A percentile compares a stretch with the other conserved stretches of the same genome.
Evolutionary conservation across 768 basidiomycete genomes (phyloP).

Genomic region (Auricularia cornea): DNA sequence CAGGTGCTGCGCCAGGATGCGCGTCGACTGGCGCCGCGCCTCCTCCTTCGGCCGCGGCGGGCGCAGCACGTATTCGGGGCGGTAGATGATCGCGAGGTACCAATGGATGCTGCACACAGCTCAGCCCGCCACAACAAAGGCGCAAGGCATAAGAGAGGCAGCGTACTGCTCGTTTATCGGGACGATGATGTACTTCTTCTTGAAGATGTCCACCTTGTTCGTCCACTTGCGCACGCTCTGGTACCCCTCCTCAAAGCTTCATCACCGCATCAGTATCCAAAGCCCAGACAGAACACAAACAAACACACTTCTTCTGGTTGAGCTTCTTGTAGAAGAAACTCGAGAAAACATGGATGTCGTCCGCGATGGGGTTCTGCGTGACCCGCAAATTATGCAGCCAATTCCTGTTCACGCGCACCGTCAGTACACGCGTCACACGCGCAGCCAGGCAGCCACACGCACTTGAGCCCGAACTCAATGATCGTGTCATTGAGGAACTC

Average conservation of each 20-base stretch:
- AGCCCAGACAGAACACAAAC: not conserved
- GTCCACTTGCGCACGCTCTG: slow-evolving; percentile 92
- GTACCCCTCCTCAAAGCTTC: slow-evolving; percentile 57
- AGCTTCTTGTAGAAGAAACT: slow-evolving; percentile 98
- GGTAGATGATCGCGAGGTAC: slow-evolving; percentile 92
- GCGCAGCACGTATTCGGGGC: slow-evolving; percentile 55
- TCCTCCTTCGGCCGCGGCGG: slow-evolving; percentile 32
- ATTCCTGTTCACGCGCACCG: slow-evolving; percentile 37
- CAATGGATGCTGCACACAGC: slow-evolving; percentile 75
- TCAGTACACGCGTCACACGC: not conserved
- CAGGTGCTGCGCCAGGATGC: not conserved
- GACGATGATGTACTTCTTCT: slow-evolving; percentile 86
- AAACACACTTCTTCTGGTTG: slow-evolving; percentile 52
- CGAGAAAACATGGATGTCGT: slow-evolving; percentile 83
- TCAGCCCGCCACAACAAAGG: not conserved
- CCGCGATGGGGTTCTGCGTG: slow-evolving; percentile 49
- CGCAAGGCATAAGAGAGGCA: not conserved
- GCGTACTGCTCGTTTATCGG: slow-evolving; percentile 94
- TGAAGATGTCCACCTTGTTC: slow-evolving; percentile 75
- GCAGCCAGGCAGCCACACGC: slow-evolving; percentile 18
- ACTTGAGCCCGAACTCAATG: slow-evolving; percentile 95
- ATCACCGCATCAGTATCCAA: slow-evolving; percentile 12
- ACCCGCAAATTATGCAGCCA: too few relatives aligned
- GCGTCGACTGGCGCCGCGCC: not conserved
- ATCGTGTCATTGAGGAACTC: slow-evolving; percentile 95